These are phyloP conservation scores for Suillus brevipes DNA, from an alignment of 768 basidiomycete genomes.

Conservation along the genomic window DNA sequence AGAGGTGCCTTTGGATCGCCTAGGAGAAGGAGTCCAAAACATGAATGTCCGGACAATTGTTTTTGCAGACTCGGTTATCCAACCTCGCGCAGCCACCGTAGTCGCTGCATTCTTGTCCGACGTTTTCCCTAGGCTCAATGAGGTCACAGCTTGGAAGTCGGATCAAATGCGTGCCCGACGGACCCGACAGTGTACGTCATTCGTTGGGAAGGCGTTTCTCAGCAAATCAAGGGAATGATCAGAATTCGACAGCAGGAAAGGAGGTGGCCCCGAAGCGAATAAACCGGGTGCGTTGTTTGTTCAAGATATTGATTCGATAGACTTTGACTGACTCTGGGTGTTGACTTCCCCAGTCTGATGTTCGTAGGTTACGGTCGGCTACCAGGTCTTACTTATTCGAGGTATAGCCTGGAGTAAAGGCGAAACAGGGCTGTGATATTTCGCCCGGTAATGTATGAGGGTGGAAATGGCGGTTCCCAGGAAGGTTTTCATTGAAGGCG, in stretches of 20 bases:
- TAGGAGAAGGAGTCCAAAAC: not conserved
- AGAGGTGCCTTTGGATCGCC: not conserved
- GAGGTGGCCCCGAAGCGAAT: not conserved
- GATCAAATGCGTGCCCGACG: constrained; percentile 3
- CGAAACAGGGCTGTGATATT: not conserved
- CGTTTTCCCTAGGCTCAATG: not conserved
- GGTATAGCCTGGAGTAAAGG: not conserved
- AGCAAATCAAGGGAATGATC: not conserved
- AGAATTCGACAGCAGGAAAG: not conserved
- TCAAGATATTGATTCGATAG: not conserved
- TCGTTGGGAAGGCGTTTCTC: constrained; percentile 3
- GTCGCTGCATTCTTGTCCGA: constrained; percentile 5
- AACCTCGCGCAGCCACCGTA: not conserved
- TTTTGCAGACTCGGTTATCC: not conserved
- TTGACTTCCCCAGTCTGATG: not conserved
- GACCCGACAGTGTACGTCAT: not conserved
- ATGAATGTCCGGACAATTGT: not conserved
- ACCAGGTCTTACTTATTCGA: not conserved
- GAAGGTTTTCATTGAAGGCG: not conserved
- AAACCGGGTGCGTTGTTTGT: not conserved
- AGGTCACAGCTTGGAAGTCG: not conserved
- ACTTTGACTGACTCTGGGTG: not conserved
- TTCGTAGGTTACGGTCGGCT: not conserved
- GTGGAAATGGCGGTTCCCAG: not conserved
- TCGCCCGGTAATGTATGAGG: not conserved